Percentiles rank a stretch among this genome's conserved stretches.
Evolutionary conservation across 177 flowering plant genomes (phyloP).

Genomic region (Vitis hybrid): DNA sequence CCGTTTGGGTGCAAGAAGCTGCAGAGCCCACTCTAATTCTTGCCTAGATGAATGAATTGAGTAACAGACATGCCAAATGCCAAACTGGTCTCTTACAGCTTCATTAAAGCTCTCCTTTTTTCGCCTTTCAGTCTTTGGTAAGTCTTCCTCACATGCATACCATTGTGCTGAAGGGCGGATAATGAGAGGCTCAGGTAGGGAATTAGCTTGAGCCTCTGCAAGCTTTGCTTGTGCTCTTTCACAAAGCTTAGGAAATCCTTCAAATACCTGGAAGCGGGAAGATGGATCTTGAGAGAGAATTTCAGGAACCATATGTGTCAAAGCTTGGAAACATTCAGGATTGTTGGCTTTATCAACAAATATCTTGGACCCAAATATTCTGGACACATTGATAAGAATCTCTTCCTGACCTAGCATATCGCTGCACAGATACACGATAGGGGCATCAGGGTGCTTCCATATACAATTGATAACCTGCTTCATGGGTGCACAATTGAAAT

Average conservation of each 20-base stretch:
- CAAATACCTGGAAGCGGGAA: constrained; percentile 74
- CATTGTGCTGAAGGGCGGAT: constrained; percentile 88
- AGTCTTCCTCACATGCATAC: constrained; percentile 65
- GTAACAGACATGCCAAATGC: constrained; percentile 92
- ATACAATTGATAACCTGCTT: constrained; percentile 83
- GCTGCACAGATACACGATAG: constrained; percentile 67
- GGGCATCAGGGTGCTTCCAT: constrained; percentile 87
- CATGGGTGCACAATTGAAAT: constrained; percentile 1
- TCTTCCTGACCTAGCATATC: constrained; percentile 91
- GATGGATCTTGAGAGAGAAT: constrained; percentile 60
- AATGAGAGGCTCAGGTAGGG: constrained; percentile 72
- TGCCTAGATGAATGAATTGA: constrained; percentile 84
- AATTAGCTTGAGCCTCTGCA: constrained; percentile 47
- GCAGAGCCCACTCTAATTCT: constrained; percentile 84
- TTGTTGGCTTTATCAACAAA: constrained; percentile 53
- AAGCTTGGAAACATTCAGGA: constrained; percentile 49
- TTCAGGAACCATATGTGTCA: constrained; percentile 58
- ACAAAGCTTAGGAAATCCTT: constrained; percentile 63
- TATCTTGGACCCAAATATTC: constrained; percentile 81
- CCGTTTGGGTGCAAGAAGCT: constrained; percentile 73
- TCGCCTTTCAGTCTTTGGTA: constrained; percentile 26
- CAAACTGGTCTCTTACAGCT: constrained; percentile 70
- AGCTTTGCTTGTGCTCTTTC: constrained; percentile 68
- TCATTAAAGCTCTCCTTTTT: constrained; percentile 35
- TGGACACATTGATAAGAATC: constrained; percentile 56